Evolutionary conservation across 1,284 basidiomycete genomes (phyloP).

Genomic region (Malassezia slooffiae): DNA sequence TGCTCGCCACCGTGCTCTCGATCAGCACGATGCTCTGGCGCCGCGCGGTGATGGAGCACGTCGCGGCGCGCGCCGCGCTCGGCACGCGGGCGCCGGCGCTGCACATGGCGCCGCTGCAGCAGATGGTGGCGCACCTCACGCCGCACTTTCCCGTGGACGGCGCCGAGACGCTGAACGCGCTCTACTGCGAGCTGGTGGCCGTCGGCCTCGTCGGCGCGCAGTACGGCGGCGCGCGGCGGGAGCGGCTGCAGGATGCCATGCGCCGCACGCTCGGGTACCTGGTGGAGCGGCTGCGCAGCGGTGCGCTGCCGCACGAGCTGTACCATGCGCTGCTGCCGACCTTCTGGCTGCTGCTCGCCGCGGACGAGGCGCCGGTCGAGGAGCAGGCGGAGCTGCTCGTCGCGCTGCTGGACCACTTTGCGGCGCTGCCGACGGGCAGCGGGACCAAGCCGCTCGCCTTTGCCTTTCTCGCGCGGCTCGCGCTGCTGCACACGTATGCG

Average conservation of each 20-base stretch:
- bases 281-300: not conserved
- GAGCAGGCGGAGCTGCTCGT: not conserved
- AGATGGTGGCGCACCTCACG: constrained; percentile 5
- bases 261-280: constrained; percentile 2
- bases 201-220: not conserved
- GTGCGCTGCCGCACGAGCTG: not conserved
- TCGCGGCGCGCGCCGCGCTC: not conserved
- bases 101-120: not conserved
- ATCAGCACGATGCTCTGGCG: constrained; percentile 8
- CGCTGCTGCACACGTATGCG: constrained; percentile 7
- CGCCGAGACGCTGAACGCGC: constrained; percentile 1
- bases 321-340: constrained; percentile 10
- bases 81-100: not conserved
- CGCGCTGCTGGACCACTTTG: not conserved
- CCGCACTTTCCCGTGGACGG: constrained; percentile 6
- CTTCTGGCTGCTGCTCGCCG: constrained; percentile 11
- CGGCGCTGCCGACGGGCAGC: not conserved
- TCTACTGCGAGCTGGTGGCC: constrained; percentile 13
- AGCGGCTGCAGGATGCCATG: not conserved
- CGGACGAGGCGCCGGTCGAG: too few relatives aligned
- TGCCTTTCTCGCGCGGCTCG: constrained; percentile 7
- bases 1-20: constrained; percentile 2
- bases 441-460: constrained; percentile 7
- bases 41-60: constrained; percentile 1
- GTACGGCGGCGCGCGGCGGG: too few relatives aligned